A percentile compares a stretch with the other conserved stretches of the same genome.
These are phyloP conservation scores for Berkeleyomyces rouxiae DNA, from an alignment of 2,329 filamentous ascomycete genomes.

Conservation along the genomic window DNA sequence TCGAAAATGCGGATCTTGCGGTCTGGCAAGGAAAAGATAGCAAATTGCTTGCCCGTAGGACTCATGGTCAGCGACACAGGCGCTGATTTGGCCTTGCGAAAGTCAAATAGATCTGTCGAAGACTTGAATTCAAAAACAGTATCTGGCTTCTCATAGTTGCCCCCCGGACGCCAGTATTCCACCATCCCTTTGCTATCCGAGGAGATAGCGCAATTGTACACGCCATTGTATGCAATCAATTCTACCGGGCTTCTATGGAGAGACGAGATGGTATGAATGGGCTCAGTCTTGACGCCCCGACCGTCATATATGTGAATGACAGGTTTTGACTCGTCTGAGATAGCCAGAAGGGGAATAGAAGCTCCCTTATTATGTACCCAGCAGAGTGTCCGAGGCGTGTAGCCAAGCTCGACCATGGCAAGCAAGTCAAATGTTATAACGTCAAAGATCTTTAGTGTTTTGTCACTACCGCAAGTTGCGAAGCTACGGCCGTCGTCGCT, in stretches of 20 bases:
- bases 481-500: conserved; percentile 87
- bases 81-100: conserved; percentile 84
- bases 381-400: conserved; percentile 62
- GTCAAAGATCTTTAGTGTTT: conserved; percentile 65
- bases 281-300: conserved; percentile 58
- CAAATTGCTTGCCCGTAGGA: conserved; percentile 71
- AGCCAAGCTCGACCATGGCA: conserved; percentile 64
- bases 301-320: conserved; percentile 77
- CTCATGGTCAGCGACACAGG: conserved; percentile 74
- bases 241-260: conserved; percentile 72
- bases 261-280: conserved; percentile 59
- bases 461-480: conserved; percentile 68
- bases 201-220: conserved; percentile 80
- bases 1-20: conserved; percentile 88
- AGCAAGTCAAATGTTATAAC: conserved; percentile 78
- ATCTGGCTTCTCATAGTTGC: conserved; percentile 74
- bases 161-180: conserved; percentile 82
- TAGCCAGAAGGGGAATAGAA: conserved; percentile 71
- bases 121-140: conserved; percentile 89
- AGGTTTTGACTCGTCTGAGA: conserved; percentile 58
- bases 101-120: conserved; percentile 85
- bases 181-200: conserved; percentile 83
- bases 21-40: conserved; percentile 80
- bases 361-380: conserved; percentile 83
- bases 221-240: conserved; percentile 76